Percentiles rank a stretch among this genome's conserved stretches.
Conservation (phyloP, 78 protist species). For the slime mould (Dictyostelium discoideum) region dicty_2.7 NC_007088.5:3905501-3906000, state of each 20-base stretch:
- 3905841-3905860: slow-evolving; percentile 97
- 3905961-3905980: slow-evolving; percentile 81
- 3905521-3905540: slow-evolving; percentile 93
- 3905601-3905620: slow-evolving; percentile 94
- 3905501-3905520: slow-evolving; percentile 88
- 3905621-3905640: slow-evolving; percentile 85
- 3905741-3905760: slow-evolving; percentile 90
- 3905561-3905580: slow-evolving; percentile 91
- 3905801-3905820: slow-evolving; percentile 92
- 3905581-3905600: slow-evolving; percentile 96
- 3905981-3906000: slow-evolving; percentile 89
- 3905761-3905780: slow-evolving; percentile 93
- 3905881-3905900: slow-evolving; percentile 94
- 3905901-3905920: slow-evolving; percentile 96
- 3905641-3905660: slow-evolving; percentile 95
- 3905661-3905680: slow-evolving; percentile 99
- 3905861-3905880: slow-evolving; percentile 98
- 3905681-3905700: slow-evolving; percentile 97
- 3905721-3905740: slow-evolving; percentile 77
- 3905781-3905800: slow-evolving; percentile 97
- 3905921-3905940: slow-evolving; percentile 99
- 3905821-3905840: slow-evolving; percentile 97
- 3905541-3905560: slow-evolving; percentile 90
- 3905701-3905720: slow-evolving; percentile 88
- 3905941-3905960: slow-evolving; percentile 85